Evolutionary conservation across 352 stramenopile genomes (phyloP), one percentile per base, ranked within the genome.

Genomic region (Pythium utonaiense): DNA sequence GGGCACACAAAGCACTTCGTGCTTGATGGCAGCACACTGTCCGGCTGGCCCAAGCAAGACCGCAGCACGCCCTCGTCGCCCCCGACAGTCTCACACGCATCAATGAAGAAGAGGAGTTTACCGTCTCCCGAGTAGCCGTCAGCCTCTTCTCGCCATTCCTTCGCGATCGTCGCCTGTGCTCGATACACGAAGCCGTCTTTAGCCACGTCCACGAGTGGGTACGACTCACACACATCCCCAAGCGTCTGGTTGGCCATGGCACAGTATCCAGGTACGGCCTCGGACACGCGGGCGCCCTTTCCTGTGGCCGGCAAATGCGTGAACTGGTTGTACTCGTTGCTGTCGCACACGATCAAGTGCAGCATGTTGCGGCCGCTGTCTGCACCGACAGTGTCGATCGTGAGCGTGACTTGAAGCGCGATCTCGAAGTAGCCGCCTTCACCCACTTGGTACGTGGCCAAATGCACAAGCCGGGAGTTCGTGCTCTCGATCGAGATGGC

Each of bases 21-120:
- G n/a, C 34, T 42, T 6, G 53, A 21, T 22, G 53, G 9, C 38
- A 19, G n/a, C 31, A 55, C 28, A n/a, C 49, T 73, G 1, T 57
- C 50, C 8, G 60, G 31, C 49, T 55, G 33, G 2, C 63, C 34
- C 1, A 87, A 61, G 38, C 79, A 87, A 9, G 77, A 87, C 2
- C 75, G 75, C 40, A 89, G 58, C 14, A 86, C 78, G 2, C 73
- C 74, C 0, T 73, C 27, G 1, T 60, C 41, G 0, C 75, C 79
- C 4, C 71, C 79, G 21, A 83, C 53, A 6, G 75, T 78, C 60
- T 88, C 78, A 41, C 79, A 89, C 0, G 77, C 69, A 50, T 89
- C 71, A 19, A 87, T 73, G 52, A 74, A 77, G 41, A 86, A 77
- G 12, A 73, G 55, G 9, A 80, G 64, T n/a, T 31, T 68, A 16